Evolutionary conservation across 352 stramenopile genomes (phyloP).

Genomic region (Phytopythium boreale): DNA sequence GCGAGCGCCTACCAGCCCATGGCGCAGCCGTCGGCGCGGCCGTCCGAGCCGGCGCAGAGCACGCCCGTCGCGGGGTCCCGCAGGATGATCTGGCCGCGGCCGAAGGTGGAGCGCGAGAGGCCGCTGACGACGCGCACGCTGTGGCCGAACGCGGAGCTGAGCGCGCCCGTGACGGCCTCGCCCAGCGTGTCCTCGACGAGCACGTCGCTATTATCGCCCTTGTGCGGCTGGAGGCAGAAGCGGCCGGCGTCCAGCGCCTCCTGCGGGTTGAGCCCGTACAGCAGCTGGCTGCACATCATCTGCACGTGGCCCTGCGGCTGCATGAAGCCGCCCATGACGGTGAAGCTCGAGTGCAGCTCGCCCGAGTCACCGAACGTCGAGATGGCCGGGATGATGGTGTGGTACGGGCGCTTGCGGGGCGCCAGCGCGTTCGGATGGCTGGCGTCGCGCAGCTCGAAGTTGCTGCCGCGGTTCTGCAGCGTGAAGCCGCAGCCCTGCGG

Average conservation of each 20-base stretch:
- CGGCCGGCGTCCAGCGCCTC: conserved; percentile 91
- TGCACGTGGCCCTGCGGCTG: conserved; percentile 97
- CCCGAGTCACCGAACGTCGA: conserved; percentile 83
- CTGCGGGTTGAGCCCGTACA: conserved; percentile 81
- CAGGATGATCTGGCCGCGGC: conserved; percentile 85
- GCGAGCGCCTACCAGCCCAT: conserved; percentile 89
- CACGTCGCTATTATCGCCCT: conserved; percentile 71
- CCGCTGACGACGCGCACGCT: conserved; percentile 24
- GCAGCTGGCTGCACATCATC: conserved; percentile 90
- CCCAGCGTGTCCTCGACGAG: conserved; percentile 84
- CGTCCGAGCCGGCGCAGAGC: conserved; percentile 94
- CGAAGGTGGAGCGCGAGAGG: conserved; percentile 50
- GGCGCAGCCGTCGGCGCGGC: conserved; percentile 92
- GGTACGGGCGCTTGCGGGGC: conserved; percentile 93
- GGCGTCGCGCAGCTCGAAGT: conserved; percentile 86
- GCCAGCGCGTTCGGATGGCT: conserved; percentile 92
- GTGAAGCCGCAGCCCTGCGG: conserved; percentile 93
- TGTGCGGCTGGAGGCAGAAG: conserved; percentile 88
- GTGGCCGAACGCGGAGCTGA: conserved; percentile 83
- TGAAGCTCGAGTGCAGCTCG: conserved; percentile 92
- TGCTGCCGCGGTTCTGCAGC: conserved; percentile 95
- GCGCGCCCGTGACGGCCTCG: conserved; percentile 55
- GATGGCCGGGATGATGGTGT: conserved; percentile 98
- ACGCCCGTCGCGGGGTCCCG: conserved; percentile 81
- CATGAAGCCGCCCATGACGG: conserved; percentile 93